These are phyloP conservation scores for Penicillium sp. DNA, from an alignment of 2,329 filamentous ascomycete species.

Conservation along the genomic window DNA sequence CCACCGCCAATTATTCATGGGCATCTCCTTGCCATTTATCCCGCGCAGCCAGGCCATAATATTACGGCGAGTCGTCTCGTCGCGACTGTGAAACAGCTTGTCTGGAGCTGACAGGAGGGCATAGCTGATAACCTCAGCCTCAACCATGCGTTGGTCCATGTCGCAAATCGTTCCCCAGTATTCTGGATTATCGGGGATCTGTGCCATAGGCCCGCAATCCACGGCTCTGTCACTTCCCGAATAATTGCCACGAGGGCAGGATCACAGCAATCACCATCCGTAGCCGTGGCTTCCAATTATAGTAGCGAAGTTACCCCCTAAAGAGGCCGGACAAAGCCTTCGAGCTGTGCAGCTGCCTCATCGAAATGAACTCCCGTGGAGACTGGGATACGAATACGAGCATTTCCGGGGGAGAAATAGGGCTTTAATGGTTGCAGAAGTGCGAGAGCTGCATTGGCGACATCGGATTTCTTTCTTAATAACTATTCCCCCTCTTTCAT, in stretches of 20 bases:
- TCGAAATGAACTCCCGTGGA: slow-evolving; percentile 23
- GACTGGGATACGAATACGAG: slow-evolving; percentile 16
- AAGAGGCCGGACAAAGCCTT: slow-evolving; percentile 36
- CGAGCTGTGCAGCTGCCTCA: slow-evolving; percentile 25
- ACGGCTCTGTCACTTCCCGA: slow-evolving; percentile 3
- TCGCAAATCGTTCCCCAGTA: slow-evolving; percentile 23
- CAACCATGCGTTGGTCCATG: slow-evolving; percentile 27
- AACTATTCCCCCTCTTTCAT: too few relatives aligned
- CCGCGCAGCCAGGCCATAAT: slow-evolving; percentile 41
- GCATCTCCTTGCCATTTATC: slow-evolving; percentile 49
- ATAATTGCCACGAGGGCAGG: background rate
- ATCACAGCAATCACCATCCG: background rate
- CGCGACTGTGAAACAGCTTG: slow-evolving; percentile 15
- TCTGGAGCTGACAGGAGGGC: slow-evolving; percentile 19
- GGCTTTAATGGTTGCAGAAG: slow-evolving; percentile 14
- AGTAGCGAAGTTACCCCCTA: slow-evolving; percentile 36
- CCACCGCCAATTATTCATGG: slow-evolving; percentile 54
- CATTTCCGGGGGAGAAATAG: slow-evolving; percentile 15
- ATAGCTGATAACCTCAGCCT: slow-evolving; percentile 20
- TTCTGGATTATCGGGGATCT: slow-evolving; percentile 18
- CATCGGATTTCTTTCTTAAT: too few relatives aligned
- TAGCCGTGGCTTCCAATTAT: background rate
- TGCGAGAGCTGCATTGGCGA: slow-evolving; percentile 12
- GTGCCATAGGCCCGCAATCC: slow-evolving; percentile 18
- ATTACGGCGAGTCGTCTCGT: slow-evolving; percentile 5